These are phyloP conservation scores for Gleditsia sinensis DNA, from an alignment of 306 rosid species.

Conservation along the genomic window DNA sequence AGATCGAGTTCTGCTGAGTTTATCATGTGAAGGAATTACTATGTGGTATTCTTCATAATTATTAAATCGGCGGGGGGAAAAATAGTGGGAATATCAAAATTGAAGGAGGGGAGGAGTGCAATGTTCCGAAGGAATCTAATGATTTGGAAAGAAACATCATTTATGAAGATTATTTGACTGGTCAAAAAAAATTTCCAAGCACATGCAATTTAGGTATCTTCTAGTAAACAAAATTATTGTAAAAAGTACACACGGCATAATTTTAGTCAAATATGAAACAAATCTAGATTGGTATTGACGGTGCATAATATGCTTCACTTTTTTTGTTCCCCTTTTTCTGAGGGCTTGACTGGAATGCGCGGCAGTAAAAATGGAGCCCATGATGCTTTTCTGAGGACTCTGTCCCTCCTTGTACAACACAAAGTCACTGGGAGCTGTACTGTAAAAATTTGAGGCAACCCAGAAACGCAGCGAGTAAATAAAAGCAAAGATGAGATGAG, in stretches of 20 bases:
- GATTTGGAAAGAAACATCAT: conserved; percentile 43
- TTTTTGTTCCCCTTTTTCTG: neutral
- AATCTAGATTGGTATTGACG: neutral
- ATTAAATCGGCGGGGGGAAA: neutral
- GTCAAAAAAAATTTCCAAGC: conserved; percentile 40
- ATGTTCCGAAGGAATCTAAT: conserved; percentile 48
- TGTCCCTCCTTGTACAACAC: neutral
- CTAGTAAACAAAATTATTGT: neutral
- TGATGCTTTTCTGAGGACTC: neutral
- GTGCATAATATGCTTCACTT: conserved; percentile 6
- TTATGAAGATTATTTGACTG: conserved; percentile 46
- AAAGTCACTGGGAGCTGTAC: neutral
- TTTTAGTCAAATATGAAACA: neutral
- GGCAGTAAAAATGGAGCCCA: neutral
- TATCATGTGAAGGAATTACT: conserved; percentile 57
- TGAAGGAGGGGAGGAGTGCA: conserved; percentile 1
- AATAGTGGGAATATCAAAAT: neutral
- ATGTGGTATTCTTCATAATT: conserved; percentile 7
- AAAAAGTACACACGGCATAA: neutral
- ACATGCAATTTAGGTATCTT: conserved; percentile 39
- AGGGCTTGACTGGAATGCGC: conserved; percentile 21
- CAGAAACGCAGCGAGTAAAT: neutral
- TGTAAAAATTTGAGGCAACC: conserved; percentile 12
- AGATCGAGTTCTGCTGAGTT: conserved; percentile 36
- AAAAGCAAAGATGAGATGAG: neutral